Evolutionary conservation across 768 basidiomycete species (phyloP), one percentile per base, ranked within the genome.

Genomic region (Tylopilus vinaceipallidus): DNA sequence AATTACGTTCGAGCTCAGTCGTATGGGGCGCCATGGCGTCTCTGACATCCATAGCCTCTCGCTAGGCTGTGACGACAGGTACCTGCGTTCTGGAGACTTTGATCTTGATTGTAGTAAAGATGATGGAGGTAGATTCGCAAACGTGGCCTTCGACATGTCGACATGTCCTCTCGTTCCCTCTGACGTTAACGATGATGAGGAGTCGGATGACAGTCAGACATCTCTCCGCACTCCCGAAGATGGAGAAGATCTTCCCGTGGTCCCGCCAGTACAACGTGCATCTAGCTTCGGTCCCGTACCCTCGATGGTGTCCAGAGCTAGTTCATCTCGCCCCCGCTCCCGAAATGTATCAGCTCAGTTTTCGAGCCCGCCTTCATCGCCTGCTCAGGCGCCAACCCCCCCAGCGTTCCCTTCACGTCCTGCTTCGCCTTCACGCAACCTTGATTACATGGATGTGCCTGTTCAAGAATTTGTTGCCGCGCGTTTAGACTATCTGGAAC

Each of bases 221-320:
- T 66, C 58, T 32, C 50, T 58, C 34, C 64, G 53, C 20, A 70
- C 62, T 22, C 68, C 64, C 32, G 58, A 59, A 32, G 61, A 68
- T 19, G 54, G 53, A 24, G 63, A 62, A 22, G 40, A 40, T 14
- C 26, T 64, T 26, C 49, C 59, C 8, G 19, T 56, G 33, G 16
- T 45, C 3, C 33, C 38, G 5, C 50, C 54, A 10, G 36, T 7
- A 20, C 46, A 37, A 27, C 14, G 27, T 8, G 26, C 19, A 26
- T n/a, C 35, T 10, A 22, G 12, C 35, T 38, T 27, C 17, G 26
- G 49, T 32, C 33, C 54, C 3, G 45, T 38, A 23, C 3, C 57
- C 29, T 7, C 53, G n/a, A 39, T 41, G n/a, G 56, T 65, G 1
- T 56, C 55, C 11, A 63, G 66, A 37, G 52, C 54, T 9, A 33